Conservation (phyloP, 2,329 filamentous ascomycete genomes). For the Stromatinia cepivora region DNA sequence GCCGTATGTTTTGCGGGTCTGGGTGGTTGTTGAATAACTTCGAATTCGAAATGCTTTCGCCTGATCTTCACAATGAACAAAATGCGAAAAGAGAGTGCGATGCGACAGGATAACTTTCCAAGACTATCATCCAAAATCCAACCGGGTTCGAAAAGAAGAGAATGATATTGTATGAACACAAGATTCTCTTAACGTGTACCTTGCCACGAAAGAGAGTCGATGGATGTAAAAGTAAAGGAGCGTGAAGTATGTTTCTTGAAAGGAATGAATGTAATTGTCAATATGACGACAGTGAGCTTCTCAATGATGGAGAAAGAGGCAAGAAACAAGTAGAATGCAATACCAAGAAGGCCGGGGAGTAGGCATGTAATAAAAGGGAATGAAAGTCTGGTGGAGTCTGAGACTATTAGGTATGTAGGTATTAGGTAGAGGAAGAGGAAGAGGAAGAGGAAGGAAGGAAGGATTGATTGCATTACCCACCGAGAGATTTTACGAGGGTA, state of each 20-base stretch:
- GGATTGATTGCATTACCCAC: slow-evolving; percentile 7
- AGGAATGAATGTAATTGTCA: slow-evolving; percentile 12
- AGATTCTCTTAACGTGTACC: background rate
- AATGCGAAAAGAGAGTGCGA: background rate
- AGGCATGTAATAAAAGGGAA: slow-evolving; percentile 6
- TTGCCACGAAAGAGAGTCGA: slow-evolving; percentile 8
- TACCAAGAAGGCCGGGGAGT: background rate
- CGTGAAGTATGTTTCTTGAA: slow-evolving; percentile 14
- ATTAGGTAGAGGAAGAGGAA: background rate
- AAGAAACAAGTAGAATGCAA: background rate
- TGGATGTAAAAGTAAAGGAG: background rate
- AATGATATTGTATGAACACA: slow-evolving; percentile 13
- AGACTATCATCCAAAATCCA: background rate
- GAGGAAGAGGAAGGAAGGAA: background rate
- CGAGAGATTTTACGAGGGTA: slow-evolving; percentile 1
- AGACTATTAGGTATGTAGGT: background rate
- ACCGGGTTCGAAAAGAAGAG: background rate
- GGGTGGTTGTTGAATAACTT: background rate
- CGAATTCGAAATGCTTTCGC: background rate
- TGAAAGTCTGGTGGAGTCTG: background rate
- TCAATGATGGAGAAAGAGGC: background rate
- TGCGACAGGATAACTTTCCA: background rate
- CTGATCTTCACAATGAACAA: background rate
- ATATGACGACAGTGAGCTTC: background rate
- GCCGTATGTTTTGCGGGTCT: background rate